Conservation (phyloP, 1,139 yeast genomes). For the Geotrichum cucujoidarum region DNA sequence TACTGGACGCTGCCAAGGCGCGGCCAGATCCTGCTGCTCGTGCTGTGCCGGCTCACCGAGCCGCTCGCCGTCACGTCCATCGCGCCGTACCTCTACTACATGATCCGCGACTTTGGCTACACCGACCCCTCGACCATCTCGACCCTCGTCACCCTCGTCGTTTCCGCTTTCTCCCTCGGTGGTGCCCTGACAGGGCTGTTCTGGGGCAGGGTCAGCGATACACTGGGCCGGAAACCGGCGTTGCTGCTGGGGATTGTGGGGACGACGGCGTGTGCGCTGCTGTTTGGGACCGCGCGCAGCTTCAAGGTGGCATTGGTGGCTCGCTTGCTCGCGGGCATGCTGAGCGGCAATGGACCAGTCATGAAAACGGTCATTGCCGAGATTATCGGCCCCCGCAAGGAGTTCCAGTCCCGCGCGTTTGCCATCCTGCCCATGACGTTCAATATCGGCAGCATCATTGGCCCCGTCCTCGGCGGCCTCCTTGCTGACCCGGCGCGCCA, state of each 20-base stretch:
- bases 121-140: conserved; percentile 50
- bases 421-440: conserved; percentile 53
- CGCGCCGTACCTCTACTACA: conserved; percentile 58
- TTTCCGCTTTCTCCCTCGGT: conserved; percentile 47
- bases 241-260: conserved; percentile 49
- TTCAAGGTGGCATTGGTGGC: conserved; percentile 50
- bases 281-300: conserved; percentile 50
- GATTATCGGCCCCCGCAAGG: conserved; percentile 45
- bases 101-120: conserved; percentile 54
- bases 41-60: conserved; percentile 45
- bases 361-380: conserved; percentile 58
- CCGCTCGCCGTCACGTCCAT: conserved; percentile 58
- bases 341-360: conserved; percentile 58
- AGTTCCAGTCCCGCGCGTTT: conserved; percentile 58
- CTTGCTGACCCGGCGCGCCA: conserved; percentile 37
- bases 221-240: conserved; percentile 51
- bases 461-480: conserved; percentile 43
- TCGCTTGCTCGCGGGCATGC: conserved; percentile 48
- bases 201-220: conserved; percentile 55
- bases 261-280: conserved; percentile 44
- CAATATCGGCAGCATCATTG: conserved; percentile 52
- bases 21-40: conserved; percentile 29
- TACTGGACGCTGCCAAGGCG: conserved; percentile 31
- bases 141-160: conserved; percentile 46
- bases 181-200: conserved; percentile 53